phyloP scores from a whole-genome alignment of 139 green algal genomes.

The Tetradesmus lagerheimii region DNA sequence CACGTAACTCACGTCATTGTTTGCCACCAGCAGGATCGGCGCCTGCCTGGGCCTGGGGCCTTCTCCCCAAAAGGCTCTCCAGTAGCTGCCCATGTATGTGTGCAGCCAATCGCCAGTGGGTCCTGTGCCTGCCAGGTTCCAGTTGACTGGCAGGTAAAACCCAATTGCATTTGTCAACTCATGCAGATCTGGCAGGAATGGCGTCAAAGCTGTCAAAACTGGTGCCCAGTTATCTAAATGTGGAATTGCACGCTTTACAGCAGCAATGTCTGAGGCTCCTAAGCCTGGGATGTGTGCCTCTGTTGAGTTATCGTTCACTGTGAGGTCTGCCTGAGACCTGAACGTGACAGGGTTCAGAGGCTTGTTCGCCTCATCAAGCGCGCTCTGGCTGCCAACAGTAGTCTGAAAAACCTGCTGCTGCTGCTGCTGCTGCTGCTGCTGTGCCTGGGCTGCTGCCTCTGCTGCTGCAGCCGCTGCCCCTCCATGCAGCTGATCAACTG shows the following conservation, averaged over 20 bases:
- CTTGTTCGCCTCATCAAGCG: not conserved
- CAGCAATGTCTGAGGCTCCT: not conserved
- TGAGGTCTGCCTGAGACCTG: not conserved
- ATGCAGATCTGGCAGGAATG: conserved; percentile 5
- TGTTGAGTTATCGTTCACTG: not conserved
- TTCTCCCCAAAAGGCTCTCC: not conserved
- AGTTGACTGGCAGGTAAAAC: not conserved
- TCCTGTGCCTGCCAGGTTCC: conserved; percentile 11
- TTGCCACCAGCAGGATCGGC: not conserved
- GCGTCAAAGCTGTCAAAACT: not conserved
- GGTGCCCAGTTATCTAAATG: not conserved
- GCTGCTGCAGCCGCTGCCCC: not conserved
- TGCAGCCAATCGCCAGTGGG: conserved; percentile 8
- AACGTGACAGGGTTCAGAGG: not conserved
- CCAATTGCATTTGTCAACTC: not conserved
- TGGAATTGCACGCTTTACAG: conserved; percentile 1
- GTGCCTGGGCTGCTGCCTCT: not conserved
- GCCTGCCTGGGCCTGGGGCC: not conserved
- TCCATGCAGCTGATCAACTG: not conserved
- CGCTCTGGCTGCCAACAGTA: not conserved
- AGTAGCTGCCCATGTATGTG: not conserved
- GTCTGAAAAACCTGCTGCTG: not conserved
- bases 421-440: not conserved
- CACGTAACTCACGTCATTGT: not conserved
- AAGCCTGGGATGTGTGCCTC: conserved; percentile 24